A percentile compares a stretch with the other conserved stretches of the same genome.
phyloP scores from a whole-genome alignment of 345 rosid genomes.

The Boechera stricta region DNA sequence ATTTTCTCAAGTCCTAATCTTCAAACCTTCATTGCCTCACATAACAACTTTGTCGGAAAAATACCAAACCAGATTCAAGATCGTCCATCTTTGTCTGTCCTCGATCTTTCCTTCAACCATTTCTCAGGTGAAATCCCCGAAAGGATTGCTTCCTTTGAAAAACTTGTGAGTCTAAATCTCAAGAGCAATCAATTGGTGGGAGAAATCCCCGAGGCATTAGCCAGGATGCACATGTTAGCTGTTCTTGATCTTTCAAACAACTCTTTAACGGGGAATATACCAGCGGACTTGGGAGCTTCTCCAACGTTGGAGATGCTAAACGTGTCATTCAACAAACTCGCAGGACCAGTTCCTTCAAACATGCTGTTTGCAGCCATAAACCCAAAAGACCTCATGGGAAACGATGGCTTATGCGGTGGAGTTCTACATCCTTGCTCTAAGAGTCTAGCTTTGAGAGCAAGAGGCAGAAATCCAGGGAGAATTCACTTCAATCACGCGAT shows the following conservation, averaged over 20 bases:
- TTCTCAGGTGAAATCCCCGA: conserved; percentile 68
- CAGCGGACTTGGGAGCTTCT: conserved; percentile 63
- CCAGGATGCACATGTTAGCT: conserved; percentile 74
- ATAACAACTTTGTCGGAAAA: conserved; percentile 67
- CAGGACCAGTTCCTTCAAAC: conserved; percentile 71
- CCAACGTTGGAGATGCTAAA: conserved; percentile 82
- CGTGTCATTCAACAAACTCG: conserved; percentile 75
- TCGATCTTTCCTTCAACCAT: conserved; percentile 80
- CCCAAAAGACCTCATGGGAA: conserved; percentile 72
- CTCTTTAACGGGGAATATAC: conserved; percentile 71
- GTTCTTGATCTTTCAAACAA: conserved; percentile 83
- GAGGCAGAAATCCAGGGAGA: conserved; percentile 40
- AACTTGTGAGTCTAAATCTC: conserved; percentile 73
- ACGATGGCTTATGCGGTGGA: conserved; percentile 78
- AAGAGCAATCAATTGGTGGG: conserved; percentile 63
- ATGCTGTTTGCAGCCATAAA: conserved; percentile 62
- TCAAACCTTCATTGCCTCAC: conserved; percentile 75
- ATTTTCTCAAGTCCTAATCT: conserved; percentile 74
- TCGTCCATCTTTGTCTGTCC: conserved; percentile 72
- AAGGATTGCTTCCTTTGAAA: conserved; percentile 76
- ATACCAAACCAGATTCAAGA: conserved; percentile 80
- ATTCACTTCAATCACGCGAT: conserved; percentile 60
- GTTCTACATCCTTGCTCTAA: conserved; percentile 63
- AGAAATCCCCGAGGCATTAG: conserved; percentile 62
- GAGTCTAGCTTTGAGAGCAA: conserved; percentile 33